These are phyloP conservation scores for Puccinia triticina DNA, from an alignment of 1,284 basidiomycete genomes.

Conservation along the genomic window DNA sequence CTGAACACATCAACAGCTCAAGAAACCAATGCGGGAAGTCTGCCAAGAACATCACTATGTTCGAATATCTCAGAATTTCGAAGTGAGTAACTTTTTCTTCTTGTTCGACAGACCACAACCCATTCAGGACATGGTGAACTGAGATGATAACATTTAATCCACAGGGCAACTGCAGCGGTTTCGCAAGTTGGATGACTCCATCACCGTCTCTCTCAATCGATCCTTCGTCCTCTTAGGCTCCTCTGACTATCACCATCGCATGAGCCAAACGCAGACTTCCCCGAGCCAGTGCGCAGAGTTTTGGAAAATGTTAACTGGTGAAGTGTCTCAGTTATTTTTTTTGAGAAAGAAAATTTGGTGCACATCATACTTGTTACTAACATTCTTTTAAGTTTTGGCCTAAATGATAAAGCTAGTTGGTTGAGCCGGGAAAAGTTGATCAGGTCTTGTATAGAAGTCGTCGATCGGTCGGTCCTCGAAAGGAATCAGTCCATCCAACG, in stretches of 20 bases:
- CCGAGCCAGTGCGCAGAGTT: slow-evolving; percentile 7
- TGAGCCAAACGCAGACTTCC: neutral
- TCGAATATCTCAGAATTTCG: slow-evolving; percentile 36
- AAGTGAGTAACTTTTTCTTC: neutral
- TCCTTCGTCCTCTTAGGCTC: neutral
- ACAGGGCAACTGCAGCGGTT: slow-evolving; percentile 14
- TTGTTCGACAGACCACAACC: too few relatives aligned
- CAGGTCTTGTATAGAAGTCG: slow-evolving; percentile 7
- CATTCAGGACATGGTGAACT: neutral
- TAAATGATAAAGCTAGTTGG: slow-evolving; percentile 15
- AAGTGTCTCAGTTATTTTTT: neutral
- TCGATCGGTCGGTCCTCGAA: slow-evolving; percentile 23
- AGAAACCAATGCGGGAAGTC: neutral
- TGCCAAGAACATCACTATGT: neutral
- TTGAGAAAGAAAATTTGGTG: neutral
- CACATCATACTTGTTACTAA: neutral
- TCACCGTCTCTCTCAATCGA: slow-evolving; percentile 28
- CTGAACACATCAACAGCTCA: neutral
- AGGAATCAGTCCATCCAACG: neutral
- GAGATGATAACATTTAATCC: neutral
- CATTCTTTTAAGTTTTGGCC: neutral
- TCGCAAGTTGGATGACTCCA: slow-evolving; percentile 41
- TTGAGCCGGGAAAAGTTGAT: slow-evolving; percentile 26
- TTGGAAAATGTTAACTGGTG: slow-evolving; percentile 30
- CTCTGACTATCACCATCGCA: neutral